Percentiles rank a stretch among this genome's conserved stretches.
Conservation (phyloP, 306 rosid species). For the Pterocarpus macrocarpus region DNA sequence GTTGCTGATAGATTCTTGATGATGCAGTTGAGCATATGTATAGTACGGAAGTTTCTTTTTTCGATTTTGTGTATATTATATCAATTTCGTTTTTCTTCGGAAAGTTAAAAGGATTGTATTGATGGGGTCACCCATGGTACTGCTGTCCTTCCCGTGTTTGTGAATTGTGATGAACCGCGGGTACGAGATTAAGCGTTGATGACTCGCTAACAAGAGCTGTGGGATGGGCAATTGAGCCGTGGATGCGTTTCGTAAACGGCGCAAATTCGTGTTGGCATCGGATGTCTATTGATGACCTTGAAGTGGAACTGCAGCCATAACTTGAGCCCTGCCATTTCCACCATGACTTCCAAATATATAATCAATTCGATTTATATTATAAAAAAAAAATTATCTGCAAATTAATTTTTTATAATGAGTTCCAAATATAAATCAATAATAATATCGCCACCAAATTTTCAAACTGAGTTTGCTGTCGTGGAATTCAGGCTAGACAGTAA, state of each 20-base stretch:
- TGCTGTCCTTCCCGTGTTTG: too few species aligned
- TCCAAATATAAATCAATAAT: too few species aligned
- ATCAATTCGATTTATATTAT: too few species aligned
- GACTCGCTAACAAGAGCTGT: constrained; percentile 23
- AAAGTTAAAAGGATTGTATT: constrained; percentile 45
- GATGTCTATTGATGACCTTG: background rate
- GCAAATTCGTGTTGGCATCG: constrained; percentile 23
- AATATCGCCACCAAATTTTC: too few species aligned
- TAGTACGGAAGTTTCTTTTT: constrained; percentile 49
- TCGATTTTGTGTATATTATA: constrained; percentile 23
- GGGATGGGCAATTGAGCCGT: background rate
- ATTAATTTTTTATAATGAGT: too few species aligned
- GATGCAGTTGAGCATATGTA: constrained; percentile 57
- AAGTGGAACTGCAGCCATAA: background rate
- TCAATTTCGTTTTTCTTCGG: constrained; percentile 53
- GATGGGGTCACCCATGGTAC: constrained; percentile 13
- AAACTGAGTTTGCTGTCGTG: too few species aligned
- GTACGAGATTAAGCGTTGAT: constrained; percentile 29
- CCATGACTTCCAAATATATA: background rate
- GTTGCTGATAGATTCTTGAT: constrained; percentile 54
- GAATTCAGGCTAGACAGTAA: too few species aligned
- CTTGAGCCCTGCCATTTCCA: constrained; percentile 24
- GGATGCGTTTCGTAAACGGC: background rate
- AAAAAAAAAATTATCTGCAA: too few species aligned
- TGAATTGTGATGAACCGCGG: background rate